A percentile compares a stretch with the other conserved stretches of the same genome.
Conservation (phyloP, 441 rosid genomes). For the Omphalea diandra region DNA sequence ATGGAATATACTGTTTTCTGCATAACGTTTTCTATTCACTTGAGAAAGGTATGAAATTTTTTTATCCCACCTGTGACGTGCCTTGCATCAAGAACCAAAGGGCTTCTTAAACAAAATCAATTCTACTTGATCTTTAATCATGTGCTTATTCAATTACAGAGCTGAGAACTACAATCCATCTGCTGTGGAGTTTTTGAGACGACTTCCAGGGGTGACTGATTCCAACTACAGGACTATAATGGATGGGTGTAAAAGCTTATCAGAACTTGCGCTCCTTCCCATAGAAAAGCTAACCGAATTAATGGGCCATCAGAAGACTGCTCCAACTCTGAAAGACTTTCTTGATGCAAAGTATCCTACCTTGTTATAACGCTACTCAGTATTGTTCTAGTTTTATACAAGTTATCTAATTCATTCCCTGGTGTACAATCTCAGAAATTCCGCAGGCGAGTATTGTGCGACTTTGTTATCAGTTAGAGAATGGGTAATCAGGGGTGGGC, state of each 20-base stretch:
- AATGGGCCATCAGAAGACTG: conserved; percentile 91
- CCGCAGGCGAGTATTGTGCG: not conserved
- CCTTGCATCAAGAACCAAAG: not conserved
- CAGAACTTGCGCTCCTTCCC: conserved; percentile 76
- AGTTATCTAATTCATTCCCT: conserved; percentile 2
- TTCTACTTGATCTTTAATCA: not conserved
- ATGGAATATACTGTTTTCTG: not conserved
- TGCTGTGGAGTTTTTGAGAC: conserved; percentile 89
- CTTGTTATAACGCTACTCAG: conserved; percentile 32
- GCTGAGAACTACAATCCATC: conserved; percentile 94
- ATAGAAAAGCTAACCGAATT: conserved; percentile 61
- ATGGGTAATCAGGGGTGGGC: not conserved
- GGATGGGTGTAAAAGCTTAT: conserved; percentile 86
- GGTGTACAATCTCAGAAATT: not conserved
- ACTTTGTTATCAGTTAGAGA: conserved; percentile 10
- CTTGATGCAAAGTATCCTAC: conserved; percentile 95
- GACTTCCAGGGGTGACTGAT: conserved; percentile 92
- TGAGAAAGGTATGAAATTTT: not conserved
- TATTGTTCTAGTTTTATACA: not conserved
- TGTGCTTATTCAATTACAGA: conserved; percentile 37
- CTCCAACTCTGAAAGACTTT: conserved; percentile 78
- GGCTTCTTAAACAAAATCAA: not conserved
- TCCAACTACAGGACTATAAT: conserved; percentile 78
- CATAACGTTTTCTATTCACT: not conserved
- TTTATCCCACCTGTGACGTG: not conserved